Percentiles rank a stretch among this genome's conserved stretches.
These are phyloP conservation scores for Rugonectria rugulosa DNA, from an alignment of 2,329 filamentous ascomycete genomes.

Conservation along the genomic window DNA sequence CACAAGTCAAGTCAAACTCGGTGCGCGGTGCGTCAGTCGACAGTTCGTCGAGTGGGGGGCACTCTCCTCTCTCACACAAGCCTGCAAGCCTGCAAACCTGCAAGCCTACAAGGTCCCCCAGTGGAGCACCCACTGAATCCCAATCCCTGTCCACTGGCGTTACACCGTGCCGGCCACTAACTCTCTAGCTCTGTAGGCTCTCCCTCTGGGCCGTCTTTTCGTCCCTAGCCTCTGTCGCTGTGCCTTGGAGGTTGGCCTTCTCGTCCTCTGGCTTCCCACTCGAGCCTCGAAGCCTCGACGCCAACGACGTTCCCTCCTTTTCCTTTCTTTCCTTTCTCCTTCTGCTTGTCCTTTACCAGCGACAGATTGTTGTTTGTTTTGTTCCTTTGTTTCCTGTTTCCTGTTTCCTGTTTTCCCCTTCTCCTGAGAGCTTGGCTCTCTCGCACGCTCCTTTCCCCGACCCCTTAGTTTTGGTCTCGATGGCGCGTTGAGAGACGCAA, in stretches of 20 bases:
- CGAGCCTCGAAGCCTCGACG: conserved; percentile 32
- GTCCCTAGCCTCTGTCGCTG: conserved; percentile 28
- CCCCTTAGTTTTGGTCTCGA: conserved; percentile 26
- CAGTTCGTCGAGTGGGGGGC: conserved; percentile 20
- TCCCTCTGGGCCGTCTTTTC: conserved; percentile 6
- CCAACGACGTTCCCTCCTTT: conserved; percentile 29
- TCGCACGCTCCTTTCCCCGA: conserved; percentile 30
- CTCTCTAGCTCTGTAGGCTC: conserved; percentile 14
- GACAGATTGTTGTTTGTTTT: not conserved
- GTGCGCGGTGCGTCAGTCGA: conserved; percentile 29
- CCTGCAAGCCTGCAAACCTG: not conserved
- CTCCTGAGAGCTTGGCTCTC: conserved; percentile 23
- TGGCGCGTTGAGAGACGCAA: conserved; percentile 39
- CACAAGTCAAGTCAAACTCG: conserved; percentile 22
- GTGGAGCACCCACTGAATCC: conserved; percentile 28
- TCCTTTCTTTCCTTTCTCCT: conserved; percentile 16
- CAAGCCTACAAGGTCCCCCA: conserved; percentile 24
- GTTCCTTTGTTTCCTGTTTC: conserved; percentile 21
- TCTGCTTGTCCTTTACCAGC: conserved; percentile 4
- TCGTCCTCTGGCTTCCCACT: conserved; percentile 17
- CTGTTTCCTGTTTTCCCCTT: not conserved
- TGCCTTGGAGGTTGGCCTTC: conserved; percentile 30
- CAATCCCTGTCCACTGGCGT: conserved; percentile 37
- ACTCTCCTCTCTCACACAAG: not conserved
- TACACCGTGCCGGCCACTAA: conserved; percentile 38